Evolutionary conservation across 148 eudicot species (phyloP).

Genomic region (Rhododendron ovatum): DNA sequence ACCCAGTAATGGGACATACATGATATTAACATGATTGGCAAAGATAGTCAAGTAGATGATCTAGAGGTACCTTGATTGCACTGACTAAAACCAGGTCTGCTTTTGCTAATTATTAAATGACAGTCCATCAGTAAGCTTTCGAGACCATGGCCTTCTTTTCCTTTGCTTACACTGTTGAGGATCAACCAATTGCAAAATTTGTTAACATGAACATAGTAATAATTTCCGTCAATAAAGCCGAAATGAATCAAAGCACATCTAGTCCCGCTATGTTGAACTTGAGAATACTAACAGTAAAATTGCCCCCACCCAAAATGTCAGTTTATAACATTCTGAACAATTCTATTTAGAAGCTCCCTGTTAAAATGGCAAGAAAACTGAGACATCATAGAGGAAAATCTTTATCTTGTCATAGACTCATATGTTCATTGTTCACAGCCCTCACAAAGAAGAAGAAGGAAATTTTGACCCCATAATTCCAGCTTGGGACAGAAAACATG

Average conservation of each 20-base stretch:
- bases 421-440: not conserved
- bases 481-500: not conserved
- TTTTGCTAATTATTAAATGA: not conserved
- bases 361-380: not conserved
- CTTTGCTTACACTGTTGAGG: not conserved
- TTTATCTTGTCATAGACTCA: not conserved
- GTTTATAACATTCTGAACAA: not conserved
- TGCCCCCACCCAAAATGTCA: not conserved
- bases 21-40: not conserved
- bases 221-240: not conserved
- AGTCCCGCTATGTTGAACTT: not conserved
- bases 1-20: not conserved
- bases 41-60: not conserved
- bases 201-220: not conserved
- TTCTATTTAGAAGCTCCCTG: not conserved
- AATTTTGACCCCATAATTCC: not conserved
- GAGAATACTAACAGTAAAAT: not conserved
- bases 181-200: not conserved
- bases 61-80: not conserved
- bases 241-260: not conserved
- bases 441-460: not conserved
- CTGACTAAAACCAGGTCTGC: not conserved
- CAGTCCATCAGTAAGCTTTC: not conserved
- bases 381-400: not conserved
- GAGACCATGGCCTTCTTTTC: slow-evolving; percentile 12